Base-by-base conservation (phyloP, 2,329 filamentous ascomycete species). In the Alternaria angustiovoidea region DNA sequence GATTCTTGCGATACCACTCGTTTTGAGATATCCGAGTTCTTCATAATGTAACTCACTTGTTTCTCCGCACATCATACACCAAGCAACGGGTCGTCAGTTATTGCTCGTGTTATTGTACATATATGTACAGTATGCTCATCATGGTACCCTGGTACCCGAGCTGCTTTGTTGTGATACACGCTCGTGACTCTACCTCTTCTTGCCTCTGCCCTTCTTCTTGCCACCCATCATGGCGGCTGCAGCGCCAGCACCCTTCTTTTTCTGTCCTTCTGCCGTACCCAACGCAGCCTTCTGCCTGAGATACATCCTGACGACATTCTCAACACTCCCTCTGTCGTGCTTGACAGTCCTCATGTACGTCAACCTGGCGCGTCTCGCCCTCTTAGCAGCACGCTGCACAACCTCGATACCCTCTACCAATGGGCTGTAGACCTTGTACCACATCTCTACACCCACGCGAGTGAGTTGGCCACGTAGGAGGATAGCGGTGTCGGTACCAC, bases 391-490 rank as follows among this genome's bases (percentile, higher is more conserved):
- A 71, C 94, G 85, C 87, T 96, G 92, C 79, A 98, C 91, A 71
- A 99, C 90, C 81, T 99, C 94, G 74, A 99, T 93, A 65, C 92
- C 92, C 76, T 91, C 88, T 32, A 98, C 90, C 75, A 92, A 91
- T 62, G 94, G 94, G 75, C 88, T 92, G 84, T 95, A 98, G 60
- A 98, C 85, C 85, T 99, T 99, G 81, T 91, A 93, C 89, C 93
- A 97, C 92, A 97, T 95, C 86, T 99, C 95, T 61, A 97, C 92
- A 62, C 92, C 92, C 7, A 96, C 88, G 70, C 91, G 88, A 68
- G 92, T 94, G 70, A 99, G 82, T 76, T 96, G 89, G 71, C 94
- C 94, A 57, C 95, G 87, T 61, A 99, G 84, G 61, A 97, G 82
- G 56, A 99, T 90, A 5, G 91, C 91, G 2, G 93, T 96, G 81